phyloP scores from a whole-genome alignment of 495 filamentous ascomycete species.

The Trichoderma parareesei region DNA sequence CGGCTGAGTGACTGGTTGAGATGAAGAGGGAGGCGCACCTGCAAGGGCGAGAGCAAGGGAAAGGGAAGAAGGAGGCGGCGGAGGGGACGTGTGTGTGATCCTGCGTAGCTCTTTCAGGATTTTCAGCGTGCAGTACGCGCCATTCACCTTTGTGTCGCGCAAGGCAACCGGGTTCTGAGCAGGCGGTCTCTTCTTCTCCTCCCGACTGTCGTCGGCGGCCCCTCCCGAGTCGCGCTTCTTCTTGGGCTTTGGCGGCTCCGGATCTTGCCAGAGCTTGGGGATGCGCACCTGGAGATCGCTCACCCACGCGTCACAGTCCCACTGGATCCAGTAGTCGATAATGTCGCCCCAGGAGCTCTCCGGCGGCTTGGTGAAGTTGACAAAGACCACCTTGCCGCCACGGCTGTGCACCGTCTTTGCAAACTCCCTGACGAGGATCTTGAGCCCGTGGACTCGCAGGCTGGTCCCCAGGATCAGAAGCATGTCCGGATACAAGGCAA shows the following conservation, averaged over 20 bases:
- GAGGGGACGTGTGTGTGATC: conserved; percentile 16
- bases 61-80: conserved; percentile 1
- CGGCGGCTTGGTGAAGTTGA: conserved; percentile 59
- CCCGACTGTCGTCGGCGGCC: conserved; percentile 14
- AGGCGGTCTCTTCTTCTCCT: conserved; percentile 13
- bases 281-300: conserved; percentile 47
- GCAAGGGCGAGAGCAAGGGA: background rate
- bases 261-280: conserved; percentile 47
- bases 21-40: background rate
- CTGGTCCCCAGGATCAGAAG: conserved; percentile 62
- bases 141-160: conserved; percentile 30
- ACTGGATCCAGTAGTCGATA: conserved; percentile 60
- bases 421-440: conserved; percentile 58
- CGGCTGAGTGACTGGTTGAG: conserved; percentile 7
- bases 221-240: conserved; percentile 14
- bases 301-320: conserved; percentile 69
- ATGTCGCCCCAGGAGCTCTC: conserved; percentile 61
- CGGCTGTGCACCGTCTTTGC: conserved; percentile 59
- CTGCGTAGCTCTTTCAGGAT: conserved; percentile 21
- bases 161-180: conserved; percentile 22
- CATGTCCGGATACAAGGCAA: conserved; percentile 51
- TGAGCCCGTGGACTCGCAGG: conserved; percentile 59
- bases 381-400: conserved; percentile 57
- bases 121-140: conserved; percentile 26
- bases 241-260: conserved; percentile 15